Percentiles rank a stretch among this genome's conserved stretches.
These are phyloP conservation scores for Alternaria sp. DNA, from an alignment of 2,329 filamentous ascomycete genomes.

Conservation along the genomic window DNA sequence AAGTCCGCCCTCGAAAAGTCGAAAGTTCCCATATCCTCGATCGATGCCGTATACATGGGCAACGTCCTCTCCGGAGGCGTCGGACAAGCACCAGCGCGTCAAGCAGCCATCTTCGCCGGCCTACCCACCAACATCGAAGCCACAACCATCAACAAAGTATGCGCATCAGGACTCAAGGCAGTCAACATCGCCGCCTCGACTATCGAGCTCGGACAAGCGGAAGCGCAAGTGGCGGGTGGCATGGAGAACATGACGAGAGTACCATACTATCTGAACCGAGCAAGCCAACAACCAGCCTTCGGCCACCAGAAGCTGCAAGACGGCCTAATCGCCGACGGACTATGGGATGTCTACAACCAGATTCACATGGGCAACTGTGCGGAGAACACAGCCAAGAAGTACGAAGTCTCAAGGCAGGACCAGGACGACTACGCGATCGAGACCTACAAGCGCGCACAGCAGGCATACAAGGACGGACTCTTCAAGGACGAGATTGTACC, in stretches of 20 bases:
- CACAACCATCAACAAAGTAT: conserved; percentile 97
- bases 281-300: conserved; percentile 82
- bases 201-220: conserved; percentile 87
- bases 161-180: conserved; percentile 92
- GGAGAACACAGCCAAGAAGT: conserved; percentile 91
- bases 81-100: conserved; percentile 89
- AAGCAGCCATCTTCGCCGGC: conserved; percentile 88
- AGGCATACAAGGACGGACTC: conserved; percentile 80
- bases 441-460: conserved; percentile 88
- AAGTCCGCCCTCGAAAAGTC: conserved; percentile 89
- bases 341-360: conserved; percentile 96
- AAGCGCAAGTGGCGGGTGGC: conserved; percentile 89
- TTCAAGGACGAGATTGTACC: conserved; percentile 92
- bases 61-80: conserved; percentile 86
- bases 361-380: conserved; percentile 99
- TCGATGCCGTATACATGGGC: conserved; percentile 96
- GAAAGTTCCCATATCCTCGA: conserved; percentile 76
- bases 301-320: conserved; percentile 89
- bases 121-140: conserved; percentile 83
- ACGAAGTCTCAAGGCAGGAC: conserved; percentile 78
- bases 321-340: conserved; percentile 89
- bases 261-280: conserved; percentile 85
- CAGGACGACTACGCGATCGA: conserved; percentile 91
- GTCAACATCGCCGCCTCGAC: conserved; percentile 90
- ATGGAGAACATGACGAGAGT: conserved; percentile 99